These are phyloP conservation scores for Fomitopsis pinicola DNA, from an alignment of 1,284 basidiomycete species.

Conservation along the genomic window DNA sequence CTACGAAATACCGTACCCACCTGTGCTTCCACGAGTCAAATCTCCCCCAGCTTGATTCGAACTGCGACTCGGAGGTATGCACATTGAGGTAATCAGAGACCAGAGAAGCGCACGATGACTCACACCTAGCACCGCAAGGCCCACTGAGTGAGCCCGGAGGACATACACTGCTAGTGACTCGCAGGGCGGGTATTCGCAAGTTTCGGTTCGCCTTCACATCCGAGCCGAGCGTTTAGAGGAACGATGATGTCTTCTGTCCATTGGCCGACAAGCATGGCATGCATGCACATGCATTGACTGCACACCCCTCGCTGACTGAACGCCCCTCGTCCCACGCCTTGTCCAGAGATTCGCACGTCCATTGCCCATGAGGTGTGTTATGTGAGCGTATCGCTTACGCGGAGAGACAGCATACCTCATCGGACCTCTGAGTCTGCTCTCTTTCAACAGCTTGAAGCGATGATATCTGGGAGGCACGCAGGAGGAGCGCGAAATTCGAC, in stretches of 20 bases:
- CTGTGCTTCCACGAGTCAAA: conserved; percentile 89
- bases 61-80: conserved; percentile 42
- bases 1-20: conserved; percentile 26
- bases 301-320: conserved; percentile 74
- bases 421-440: too few relatives aligned
- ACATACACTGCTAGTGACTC: conserved; percentile 22
- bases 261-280: conserved; percentile 90
- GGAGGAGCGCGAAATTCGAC: too few relatives aligned
- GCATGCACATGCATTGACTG: conserved; percentile 35
- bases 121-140: conserved; percentile 80
- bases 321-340: conserved; percentile 87
- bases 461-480: too few relatives aligned
- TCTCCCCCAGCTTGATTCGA: conserved; percentile 86
- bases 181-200: conserved; percentile 90
- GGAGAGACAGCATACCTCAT: conserved; percentile 46
- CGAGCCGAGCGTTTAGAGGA: conserved; percentile 67
- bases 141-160: conserved; percentile 76
- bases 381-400: neutral
- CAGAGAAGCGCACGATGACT: conserved; percentile 20
- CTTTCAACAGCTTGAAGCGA: too few relatives aligned
- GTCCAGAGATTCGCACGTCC: conserved; percentile 84
- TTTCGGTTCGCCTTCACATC: conserved; percentile 70
- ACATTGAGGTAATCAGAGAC: neutral
- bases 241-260: conserved; percentile 75
- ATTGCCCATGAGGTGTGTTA: conserved; percentile 49